Percentiles rank a stretch among this genome's conserved stretches.
These are phyloP conservation scores for Eragrostis nindensis DNA, from an alignment of 176 grass and related monocot species.

Conservation along the genomic window DNA sequence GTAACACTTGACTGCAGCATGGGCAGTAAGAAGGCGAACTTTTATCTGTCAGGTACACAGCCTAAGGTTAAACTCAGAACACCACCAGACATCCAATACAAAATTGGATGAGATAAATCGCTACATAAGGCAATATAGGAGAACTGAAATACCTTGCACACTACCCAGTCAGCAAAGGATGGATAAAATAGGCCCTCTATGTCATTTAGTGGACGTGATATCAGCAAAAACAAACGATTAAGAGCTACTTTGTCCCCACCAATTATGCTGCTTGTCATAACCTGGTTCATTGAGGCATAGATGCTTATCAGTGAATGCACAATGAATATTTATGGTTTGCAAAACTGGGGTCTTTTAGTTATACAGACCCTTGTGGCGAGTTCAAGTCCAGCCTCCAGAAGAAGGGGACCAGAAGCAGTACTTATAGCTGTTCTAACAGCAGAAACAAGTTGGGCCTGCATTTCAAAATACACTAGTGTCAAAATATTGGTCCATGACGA, in stretches of 20 bases:
- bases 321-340: neutral
- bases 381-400: conserved; percentile 93
- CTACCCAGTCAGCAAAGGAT: conserved; percentile 99
- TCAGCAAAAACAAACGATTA: conserved; percentile 86
- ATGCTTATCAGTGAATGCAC: conserved; percentile 16
- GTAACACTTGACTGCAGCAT: conserved; percentile 96
- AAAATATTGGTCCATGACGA: conserved; percentile 7
- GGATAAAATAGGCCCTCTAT: conserved; percentile 91
- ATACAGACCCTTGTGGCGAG: conserved; percentile 75
- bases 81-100: conserved; percentile 40
- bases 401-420: conserved; percentile 79
- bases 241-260: conserved; percentile 83
- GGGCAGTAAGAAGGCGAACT: conserved; percentile 80
- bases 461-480: conserved; percentile 32
- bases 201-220: conserved; percentile 79
- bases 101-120: conserved; percentile 25
- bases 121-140: conserved; percentile 17
- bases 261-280: conserved; percentile 90
- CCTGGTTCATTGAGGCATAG: conserved; percentile 58
- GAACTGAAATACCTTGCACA: conserved; percentile 83
- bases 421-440: conserved; percentile 90
- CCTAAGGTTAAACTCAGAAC: conserved; percentile 29
- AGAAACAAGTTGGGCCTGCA: conserved; percentile 98
- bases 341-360: conserved; percentile 14
- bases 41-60: conserved; percentile 74